These are phyloP conservation scores for Lasiosphaeria ovina DNA, from an alignment of 495 filamentous ascomycete species.

Conservation along the genomic window DNA sequence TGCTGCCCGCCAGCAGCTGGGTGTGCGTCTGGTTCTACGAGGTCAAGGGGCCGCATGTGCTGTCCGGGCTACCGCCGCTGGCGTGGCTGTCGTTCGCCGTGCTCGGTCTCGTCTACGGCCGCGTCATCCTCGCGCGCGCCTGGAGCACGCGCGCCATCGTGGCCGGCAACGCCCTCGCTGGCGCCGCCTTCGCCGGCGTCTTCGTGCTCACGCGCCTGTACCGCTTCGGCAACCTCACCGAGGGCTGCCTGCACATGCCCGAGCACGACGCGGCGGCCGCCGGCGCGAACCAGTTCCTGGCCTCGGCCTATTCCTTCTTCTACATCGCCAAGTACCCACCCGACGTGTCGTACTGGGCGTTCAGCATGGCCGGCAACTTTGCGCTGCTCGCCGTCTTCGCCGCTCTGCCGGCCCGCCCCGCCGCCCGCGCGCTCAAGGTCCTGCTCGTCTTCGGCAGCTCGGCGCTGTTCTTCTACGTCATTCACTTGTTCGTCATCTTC, in stretches of 20 bases:
- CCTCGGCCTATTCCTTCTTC: slow-evolving; percentile 31
- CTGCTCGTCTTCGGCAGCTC: slow-evolving; percentile 36
- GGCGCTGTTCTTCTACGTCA: slow-evolving; percentile 36
- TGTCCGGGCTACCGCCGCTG: slow-evolving; percentile 34
- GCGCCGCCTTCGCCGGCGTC: slow-evolving; percentile 16
- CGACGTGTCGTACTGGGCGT: slow-evolving; percentile 35
- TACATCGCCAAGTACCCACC: slow-evolving; percentile 40
- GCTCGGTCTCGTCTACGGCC: slow-evolving; percentile 36
- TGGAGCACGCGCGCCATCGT: slow-evolving; percentile 25
- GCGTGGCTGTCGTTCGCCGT: slow-evolving; percentile 38
- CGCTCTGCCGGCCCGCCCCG: slow-evolving; percentile 20
- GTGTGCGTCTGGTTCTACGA: slow-evolving; percentile 30
- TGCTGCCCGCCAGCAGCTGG: slow-evolving; percentile 14
- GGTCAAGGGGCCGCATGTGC: slow-evolving; percentile 9
- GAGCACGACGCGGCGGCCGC: slow-evolving; percentile 21
- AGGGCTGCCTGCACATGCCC: slow-evolving; percentile 32
- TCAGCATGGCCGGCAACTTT: slow-evolving; percentile 32
- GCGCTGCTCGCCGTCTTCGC: slow-evolving; percentile 29
- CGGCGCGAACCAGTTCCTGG: slow-evolving; percentile 29
- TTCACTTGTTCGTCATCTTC: slow-evolving; percentile 26
- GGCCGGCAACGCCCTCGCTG: slow-evolving; percentile 22
- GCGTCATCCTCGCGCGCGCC: slow-evolving; percentile 28
- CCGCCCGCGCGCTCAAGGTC: slow-evolving; percentile 15
- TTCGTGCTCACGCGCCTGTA: slow-evolving; percentile 30
- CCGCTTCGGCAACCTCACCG: slow-evolving; percentile 34